These are phyloP conservation scores for Bassia scoparia DNA, from an alignment of 148 eudicot species.

Conservation along the genomic window DNA sequence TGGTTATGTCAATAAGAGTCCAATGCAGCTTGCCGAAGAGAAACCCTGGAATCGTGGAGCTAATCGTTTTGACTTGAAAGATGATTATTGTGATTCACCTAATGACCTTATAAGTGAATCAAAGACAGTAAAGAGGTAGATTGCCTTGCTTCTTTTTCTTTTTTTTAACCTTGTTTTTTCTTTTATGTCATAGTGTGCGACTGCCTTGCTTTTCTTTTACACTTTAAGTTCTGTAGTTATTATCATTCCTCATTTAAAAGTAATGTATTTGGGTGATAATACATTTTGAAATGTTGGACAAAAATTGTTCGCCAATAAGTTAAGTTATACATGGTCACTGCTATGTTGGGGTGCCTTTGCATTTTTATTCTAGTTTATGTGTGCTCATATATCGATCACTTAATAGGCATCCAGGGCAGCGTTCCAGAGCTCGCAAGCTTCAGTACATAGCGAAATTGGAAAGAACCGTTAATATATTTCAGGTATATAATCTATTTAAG, in stretches of 20 bases:
- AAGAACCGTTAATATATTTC: slow-evolving; percentile 52
- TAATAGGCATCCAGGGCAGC: slow-evolving; percentile 66
- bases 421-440: slow-evolving; percentile 70
- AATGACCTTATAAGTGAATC: slow-evolving; percentile 37
- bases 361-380: background rate
- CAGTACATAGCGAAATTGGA: slow-evolving; percentile 77
- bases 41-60: slow-evolving; percentile 27
- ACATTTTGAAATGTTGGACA: too few species aligned
- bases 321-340: background rate
- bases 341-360: background rate
- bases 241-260: too few species aligned
- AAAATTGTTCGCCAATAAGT: too few species aligned
- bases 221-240: background rate
- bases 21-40: slow-evolving; percentile 34
- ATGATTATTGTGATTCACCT: slow-evolving; percentile 27
- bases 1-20: slow-evolving; percentile 36
- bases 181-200: background rate
- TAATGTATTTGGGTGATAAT: too few species aligned
- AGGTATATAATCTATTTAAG: slow-evolving; percentile 34
- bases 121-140: slow-evolving; percentile 45
- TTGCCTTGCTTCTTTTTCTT: background rate
- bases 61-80: slow-evolving; percentile 25
- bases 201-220: background rate
- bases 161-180: too few species aligned
- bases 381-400: background rate